Evolutionary conservation across 345 rosid species (phyloP).

Genomic region (Barbarea vulgaris): DNA sequence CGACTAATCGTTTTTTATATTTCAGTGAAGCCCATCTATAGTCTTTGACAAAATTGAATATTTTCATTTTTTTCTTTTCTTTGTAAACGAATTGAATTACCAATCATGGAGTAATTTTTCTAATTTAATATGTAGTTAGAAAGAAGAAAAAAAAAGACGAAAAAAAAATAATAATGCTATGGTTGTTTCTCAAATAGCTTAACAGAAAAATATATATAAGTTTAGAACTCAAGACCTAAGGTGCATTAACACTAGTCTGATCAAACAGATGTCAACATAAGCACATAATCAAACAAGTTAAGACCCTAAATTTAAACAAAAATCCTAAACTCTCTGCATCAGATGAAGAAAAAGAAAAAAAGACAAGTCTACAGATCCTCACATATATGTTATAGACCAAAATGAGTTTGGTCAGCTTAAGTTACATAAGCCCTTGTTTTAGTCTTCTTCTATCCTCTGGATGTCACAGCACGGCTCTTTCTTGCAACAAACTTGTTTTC

Average conservation of each 20-base stretch:
- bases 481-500: conserved; percentile 22
- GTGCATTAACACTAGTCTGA: conserved; percentile 32
- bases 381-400: conserved; percentile 20
- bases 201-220: not conserved
- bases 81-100: not conserved
- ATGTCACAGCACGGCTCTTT: conserved; percentile 6
- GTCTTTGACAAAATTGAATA: too few species aligned
- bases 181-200: conserved; percentile 7
- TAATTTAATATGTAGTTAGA: not conserved
- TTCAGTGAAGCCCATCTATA: too few species aligned
- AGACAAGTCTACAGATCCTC: conserved; percentile 27
- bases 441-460: conserved; percentile 28
- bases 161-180: too few species aligned
- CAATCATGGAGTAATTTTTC: not conserved
- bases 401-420: conserved; percentile 33
- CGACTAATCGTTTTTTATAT: too few species aligned
- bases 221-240: not conserved
- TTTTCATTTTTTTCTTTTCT: too few species aligned
- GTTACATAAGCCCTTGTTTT: conserved; percentile 11
- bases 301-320: conserved; percentile 23
- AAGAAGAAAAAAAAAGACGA: not conserved
- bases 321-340: conserved; percentile 30
- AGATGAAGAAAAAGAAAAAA: not conserved
- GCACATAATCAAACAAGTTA: conserved; percentile 28
- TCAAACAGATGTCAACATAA: conserved; percentile 29